Base-by-base conservation (phyloP, 2,329 filamentous ascomycete species). In the Aspergillus ibericus region DNA sequence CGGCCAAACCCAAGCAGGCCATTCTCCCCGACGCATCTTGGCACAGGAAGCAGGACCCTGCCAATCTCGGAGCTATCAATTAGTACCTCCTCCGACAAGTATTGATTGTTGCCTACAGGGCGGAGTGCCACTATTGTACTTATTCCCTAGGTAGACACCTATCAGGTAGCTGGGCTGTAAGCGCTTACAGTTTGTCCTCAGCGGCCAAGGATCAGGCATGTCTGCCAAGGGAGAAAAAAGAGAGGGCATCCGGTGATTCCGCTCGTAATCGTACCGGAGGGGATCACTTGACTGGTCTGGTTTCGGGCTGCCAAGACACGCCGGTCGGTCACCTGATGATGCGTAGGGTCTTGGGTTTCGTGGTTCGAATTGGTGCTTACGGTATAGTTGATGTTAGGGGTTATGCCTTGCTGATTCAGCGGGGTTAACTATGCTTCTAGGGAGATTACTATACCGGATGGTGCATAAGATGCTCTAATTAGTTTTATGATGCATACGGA, bases 61-160 rank as follows among this genome's bases (percentile, higher is more conserved):
- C 44, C 44, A 48, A 48, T 48, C 44, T 48, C 44, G 44, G 44
- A 48, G 44, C 44, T 48, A 48, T 48, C 44, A 29, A 29, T 12
- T 29, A n/a, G n/a, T n/a, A 18, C 25, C 8, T 29, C 25, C 25
- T 15, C n/a, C 36, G n/a, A 10, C 22, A 47, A 9, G 42, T 16
- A 47, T 27, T 47, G 42, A 15, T 27, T 27, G 42, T 47, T 42
- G 38, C 38, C 38, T 42, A 22, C 6, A 20, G 38, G 20, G 18
- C 18, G 18, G 38, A 42, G 38, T 22, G 18, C 13, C 38, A 9
- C 16, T 18, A 42, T 8, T 40, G 16, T 42, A 42, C 9, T 20
- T 42, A 2, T 42, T 18, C 20, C 18, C 12, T 32, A 5, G n/a
- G n/a, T n/a, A n/a, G n/a, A n/a, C n/a, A 40, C 36, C 36, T 40